Evolutionary conservation across 2,329 filamentous ascomycete genomes (phyloP).

Genomic region (Catunica adiposa): DNA sequence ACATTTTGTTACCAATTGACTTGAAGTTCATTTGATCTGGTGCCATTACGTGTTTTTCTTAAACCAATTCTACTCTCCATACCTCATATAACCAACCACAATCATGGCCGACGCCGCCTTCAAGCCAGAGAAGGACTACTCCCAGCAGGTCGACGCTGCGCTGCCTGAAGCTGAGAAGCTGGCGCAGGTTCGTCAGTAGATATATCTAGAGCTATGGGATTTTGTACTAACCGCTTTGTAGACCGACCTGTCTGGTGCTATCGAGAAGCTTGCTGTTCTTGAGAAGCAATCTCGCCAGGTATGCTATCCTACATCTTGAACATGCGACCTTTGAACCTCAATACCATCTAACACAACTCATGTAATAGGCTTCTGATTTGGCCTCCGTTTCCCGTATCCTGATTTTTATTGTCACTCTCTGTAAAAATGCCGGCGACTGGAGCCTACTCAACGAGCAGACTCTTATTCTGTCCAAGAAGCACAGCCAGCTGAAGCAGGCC

Average conservation of each 20-base stretch:
- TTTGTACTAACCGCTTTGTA: constrained; percentile 19
- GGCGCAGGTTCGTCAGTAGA: constrained; percentile 51
- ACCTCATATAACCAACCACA: constrained; percentile 5
- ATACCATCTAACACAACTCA: constrained; percentile 18
- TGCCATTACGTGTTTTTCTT: not conserved
- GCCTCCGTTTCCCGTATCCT: constrained; percentile 84
- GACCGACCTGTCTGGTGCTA: constrained; percentile 67
- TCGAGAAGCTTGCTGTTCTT: constrained; percentile 80
- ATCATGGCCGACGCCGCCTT: constrained; percentile 68
- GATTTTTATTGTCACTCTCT: constrained; percentile 78
- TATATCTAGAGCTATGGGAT: constrained; percentile 43
- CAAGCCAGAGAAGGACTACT: constrained; percentile 98
- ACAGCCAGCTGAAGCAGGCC: constrained; percentile 98
- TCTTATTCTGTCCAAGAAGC: constrained; percentile 91
- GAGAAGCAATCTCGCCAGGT: constrained; percentile 98
- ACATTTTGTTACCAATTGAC: constrained; percentile 2
- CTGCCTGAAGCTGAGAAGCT: constrained; percentile 82
- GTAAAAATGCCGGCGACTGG: constrained; percentile 88
- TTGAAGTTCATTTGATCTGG: not conserved
- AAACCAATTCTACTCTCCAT: not conserved
- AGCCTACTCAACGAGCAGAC: constrained; percentile 91
- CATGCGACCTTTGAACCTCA: not conserved
- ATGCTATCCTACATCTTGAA: constrained; percentile 18
- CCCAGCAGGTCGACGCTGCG: constrained; percentile 84
- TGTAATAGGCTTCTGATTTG: constrained; percentile 68